Percentiles rank a stretch among this genome's conserved stretches.
These are phyloP conservation scores for Chlorella sp. DNA, from an alignment of 139 green algal species.

Conservation along the genomic window DNA sequence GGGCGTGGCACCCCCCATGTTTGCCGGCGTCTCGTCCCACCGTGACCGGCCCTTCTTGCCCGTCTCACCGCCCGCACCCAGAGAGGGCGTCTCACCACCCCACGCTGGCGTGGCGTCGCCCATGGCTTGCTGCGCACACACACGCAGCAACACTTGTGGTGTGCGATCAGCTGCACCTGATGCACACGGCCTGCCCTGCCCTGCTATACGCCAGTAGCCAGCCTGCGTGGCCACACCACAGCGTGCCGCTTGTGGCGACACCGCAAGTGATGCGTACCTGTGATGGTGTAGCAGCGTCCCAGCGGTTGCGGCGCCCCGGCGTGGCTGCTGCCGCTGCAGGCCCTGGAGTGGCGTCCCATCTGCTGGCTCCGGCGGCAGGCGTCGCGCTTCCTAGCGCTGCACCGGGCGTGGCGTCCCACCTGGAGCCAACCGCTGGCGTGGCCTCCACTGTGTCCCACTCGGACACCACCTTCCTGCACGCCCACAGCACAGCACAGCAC, in stretches of 20 bases:
- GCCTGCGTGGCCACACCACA: too few relatives aligned
- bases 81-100: conserved; percentile 30
- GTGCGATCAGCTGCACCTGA: too few relatives aligned
- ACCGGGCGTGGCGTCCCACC: conserved; percentile 79
- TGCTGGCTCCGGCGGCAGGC: conserved; percentile 7
- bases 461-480: conserved; percentile 27
- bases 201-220: too few relatives aligned
- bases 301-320: conserved; percentile 53
- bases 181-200: too few relatives aligned
- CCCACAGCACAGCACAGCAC: too few relatives aligned
- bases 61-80: conserved; percentile 20
- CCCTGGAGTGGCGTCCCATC: conserved; percentile 62
- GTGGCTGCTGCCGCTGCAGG: conserved; percentile 18
- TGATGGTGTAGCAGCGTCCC: conserved; percentile 56
- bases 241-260: too few relatives aligned
- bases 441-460: conserved; percentile 86
- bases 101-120: conserved; percentile 3
- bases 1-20: conserved; percentile 26
- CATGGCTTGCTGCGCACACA: conserved; percentile 8
- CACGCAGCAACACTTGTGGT: neutral
- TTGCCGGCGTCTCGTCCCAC: conserved; percentile 84
- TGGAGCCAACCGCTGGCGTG: conserved; percentile 53
- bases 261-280: too few relatives aligned
- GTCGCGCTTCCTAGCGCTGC: conserved; percentile 1
- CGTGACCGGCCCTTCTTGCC: conserved; percentile 54